Percentiles rank a stretch among this genome's conserved stretches.
Conservation (phyloP, 345 rosid genomes). For the Pelargonium nanum region DNA sequence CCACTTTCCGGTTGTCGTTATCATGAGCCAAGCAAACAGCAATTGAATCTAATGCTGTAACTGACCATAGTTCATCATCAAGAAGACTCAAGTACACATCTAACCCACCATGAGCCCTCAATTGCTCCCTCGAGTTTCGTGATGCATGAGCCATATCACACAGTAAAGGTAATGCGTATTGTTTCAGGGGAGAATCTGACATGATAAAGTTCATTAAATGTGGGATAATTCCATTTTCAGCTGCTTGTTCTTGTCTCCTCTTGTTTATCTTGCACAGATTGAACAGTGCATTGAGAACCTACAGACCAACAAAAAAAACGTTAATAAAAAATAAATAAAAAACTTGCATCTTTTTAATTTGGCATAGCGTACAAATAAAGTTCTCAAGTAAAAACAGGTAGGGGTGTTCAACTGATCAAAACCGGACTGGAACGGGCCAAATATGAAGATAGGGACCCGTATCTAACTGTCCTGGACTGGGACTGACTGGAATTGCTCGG, state of each 20-base stretch:
- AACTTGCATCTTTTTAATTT: too few relatives aligned
- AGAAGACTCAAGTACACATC: constrained; percentile 90
- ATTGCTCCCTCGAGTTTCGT: constrained; percentile 90
- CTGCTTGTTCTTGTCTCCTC: constrained; percentile 99
- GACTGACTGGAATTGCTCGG: too few relatives aligned
- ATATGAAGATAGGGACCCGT: too few relatives aligned
- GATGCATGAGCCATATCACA: constrained; percentile 99
- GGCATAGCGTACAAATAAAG: too few relatives aligned
- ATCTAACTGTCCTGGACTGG: too few relatives aligned
- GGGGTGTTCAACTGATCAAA: too few relatives aligned
- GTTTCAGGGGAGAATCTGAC: constrained; percentile 71
- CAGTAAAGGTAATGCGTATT: constrained; percentile 71
- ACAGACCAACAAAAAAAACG: constrained; percentile 13
- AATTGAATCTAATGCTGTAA: constrained; percentile 85
- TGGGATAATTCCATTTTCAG: constrained; percentile 97
- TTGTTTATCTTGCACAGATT: constrained; percentile 98
- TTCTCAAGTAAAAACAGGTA: too few relatives aligned
- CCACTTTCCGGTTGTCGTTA: constrained; percentile 91
- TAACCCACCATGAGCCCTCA: constrained; percentile 93
- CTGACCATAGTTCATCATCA: constrained; percentile 82
- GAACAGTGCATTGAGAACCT: constrained; percentile 95
- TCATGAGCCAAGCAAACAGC: constrained; percentile 98
- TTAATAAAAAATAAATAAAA: constrained; percentile 2
- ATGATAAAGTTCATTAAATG: constrained; percentile 83
- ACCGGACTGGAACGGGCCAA: too few relatives aligned